phyloP scores from a whole-genome alignment of 805 yeast species.

The Lachancea fermentati region DNA sequence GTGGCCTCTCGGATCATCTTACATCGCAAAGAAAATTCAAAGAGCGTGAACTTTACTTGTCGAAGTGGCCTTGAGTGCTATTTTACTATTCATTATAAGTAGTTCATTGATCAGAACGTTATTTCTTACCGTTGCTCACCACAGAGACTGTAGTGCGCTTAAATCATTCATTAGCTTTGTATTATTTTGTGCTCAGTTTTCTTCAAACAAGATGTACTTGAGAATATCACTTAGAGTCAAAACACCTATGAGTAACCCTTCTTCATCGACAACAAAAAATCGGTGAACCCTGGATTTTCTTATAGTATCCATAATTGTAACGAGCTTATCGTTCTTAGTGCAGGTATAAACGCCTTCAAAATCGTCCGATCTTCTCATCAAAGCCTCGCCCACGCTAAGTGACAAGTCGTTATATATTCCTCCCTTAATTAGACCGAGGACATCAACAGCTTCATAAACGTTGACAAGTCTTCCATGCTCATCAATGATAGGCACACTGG shows the following conservation, averaged over 20 bases:
- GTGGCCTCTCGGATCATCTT: no score
- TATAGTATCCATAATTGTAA: slow-evolving; percentile 88
- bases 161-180: not conserved
- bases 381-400: slow-evolving; percentile 90
- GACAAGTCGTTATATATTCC: slow-evolving; percentile 89
- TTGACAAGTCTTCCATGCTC: slow-evolving; percentile 60
- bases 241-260: slow-evolving; percentile 72
- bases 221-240: slow-evolving; percentile 89
- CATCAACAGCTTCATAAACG: slow-evolving; percentile 95
- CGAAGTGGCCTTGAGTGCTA: no score
- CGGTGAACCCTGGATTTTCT: slow-evolving; percentile 88
- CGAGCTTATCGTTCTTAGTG: slow-evolving; percentile 76
- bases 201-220: slow-evolving; percentile 71
- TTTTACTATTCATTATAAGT: no score
- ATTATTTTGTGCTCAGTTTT: slow-evolving; percentile 15
- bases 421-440: slow-evolving; percentile 85
- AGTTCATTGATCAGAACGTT: no score
- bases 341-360: slow-evolving; percentile 98
- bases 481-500: slow-evolving; percentile 91
- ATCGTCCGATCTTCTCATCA: slow-evolving; percentile 83
- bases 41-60: no score
- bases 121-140: no score
- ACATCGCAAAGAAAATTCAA: no score
- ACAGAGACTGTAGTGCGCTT: not conserved
- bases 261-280: slow-evolving; percentile 84